Percentiles rank a stretch among this genome's conserved stretches.
Evolutionary conservation across 148 eudicot genomes (phyloP).

Genomic region (Polygonum aviculare): DNA sequence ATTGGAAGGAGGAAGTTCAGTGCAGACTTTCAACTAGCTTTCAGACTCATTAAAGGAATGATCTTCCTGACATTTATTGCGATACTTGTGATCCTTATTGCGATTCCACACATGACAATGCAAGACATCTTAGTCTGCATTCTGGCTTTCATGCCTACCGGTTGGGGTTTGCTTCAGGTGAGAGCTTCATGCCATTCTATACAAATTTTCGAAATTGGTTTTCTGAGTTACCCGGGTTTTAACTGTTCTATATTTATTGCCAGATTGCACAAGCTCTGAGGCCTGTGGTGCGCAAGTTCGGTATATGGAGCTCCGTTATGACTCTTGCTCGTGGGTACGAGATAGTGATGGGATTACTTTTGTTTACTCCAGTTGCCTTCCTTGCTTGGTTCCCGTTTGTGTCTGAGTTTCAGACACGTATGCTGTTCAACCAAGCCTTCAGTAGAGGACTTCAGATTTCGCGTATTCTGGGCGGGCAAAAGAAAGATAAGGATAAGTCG

Average conservation of each 20-base stretch:
- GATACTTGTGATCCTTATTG: slow-evolving; percentile 44
- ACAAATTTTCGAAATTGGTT: background rate
- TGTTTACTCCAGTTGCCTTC: slow-evolving; percentile 57
- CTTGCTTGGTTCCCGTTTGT: slow-evolving; percentile 73
- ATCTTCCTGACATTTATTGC: slow-evolving; percentile 31
- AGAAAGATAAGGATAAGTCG: slow-evolving; percentile 14
- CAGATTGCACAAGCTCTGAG: slow-evolving; percentile 57
- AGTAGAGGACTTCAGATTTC: slow-evolving; percentile 71
- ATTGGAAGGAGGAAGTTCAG: slow-evolving; percentile 38
- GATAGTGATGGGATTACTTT: slow-evolving; percentile 48
- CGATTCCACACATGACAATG: slow-evolving; percentile 49
- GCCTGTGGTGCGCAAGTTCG: slow-evolving; percentile 23
- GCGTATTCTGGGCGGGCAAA: slow-evolving; percentile 37
- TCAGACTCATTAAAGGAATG: slow-evolving; percentile 35
- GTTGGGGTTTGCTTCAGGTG: slow-evolving; percentile 50
- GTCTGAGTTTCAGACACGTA: slow-evolving; percentile 69
- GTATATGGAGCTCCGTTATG: slow-evolving; percentile 43
- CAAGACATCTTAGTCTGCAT: slow-evolving; percentile 71
- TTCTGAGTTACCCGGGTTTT: background rate
- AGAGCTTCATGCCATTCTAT: slow-evolving; percentile 4
- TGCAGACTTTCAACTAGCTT: slow-evolving; percentile 39
- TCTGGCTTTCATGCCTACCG: slow-evolving; percentile 96
- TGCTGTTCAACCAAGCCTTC: slow-evolving; percentile 76
- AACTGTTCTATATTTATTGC: slow-evolving; percentile 7
- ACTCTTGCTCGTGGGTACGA: slow-evolving; percentile 59